Conservation (phyloP, 2,329 filamentous ascomycete species). For the Stemphylium lycopersici region DNA sequence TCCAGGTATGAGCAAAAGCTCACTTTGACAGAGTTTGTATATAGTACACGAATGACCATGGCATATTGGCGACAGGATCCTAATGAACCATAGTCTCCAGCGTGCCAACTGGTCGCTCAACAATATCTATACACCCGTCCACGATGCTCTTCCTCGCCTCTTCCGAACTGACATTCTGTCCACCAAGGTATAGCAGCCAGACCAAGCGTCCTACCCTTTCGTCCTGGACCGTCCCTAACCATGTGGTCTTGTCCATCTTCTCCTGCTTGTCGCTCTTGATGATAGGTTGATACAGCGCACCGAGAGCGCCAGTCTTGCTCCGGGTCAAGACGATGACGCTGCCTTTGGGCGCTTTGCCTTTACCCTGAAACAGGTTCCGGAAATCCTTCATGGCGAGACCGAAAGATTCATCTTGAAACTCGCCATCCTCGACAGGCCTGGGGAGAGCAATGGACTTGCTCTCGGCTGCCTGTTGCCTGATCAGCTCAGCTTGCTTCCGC, state of each 20-base stretch:
- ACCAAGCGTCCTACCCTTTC: slow-evolving; percentile 80
- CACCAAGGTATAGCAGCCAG: slow-evolving; percentile 90
- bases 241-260: slow-evolving; percentile 55
- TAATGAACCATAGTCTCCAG: slow-evolving; percentile 74
- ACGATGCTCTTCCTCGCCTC: slow-evolving; percentile 80
- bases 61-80: not conserved
- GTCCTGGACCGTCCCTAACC: slow-evolving; percentile 75
- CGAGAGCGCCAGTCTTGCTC: slow-evolving; percentile 66
- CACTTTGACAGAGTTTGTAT: not conserved
- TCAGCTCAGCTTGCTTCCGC: slow-evolving; percentile 38
- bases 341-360: slow-evolving; percentile 76
- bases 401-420: slow-evolving; percentile 76
- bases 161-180: slow-evolving; percentile 86
- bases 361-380: slow-evolving; percentile 79
- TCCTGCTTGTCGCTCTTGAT: slow-evolving; percentile 45
- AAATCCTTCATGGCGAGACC: slow-evolving; percentile 77
- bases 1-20: not conserved
- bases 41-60: not conserved
- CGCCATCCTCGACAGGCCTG: slow-evolving; percentile 44
- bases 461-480: slow-evolving; percentile 53
- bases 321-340: slow-evolving; percentile 77
- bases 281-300: slow-evolving; percentile 44
- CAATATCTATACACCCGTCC: slow-evolving; percentile 85
- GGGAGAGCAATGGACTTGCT: slow-evolving; percentile 40
- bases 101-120: slow-evolving; percentile 85